Evolutionary conservation across 257 asterid genomes (phyloP).

Genomic region (Linaria vulgaris): DNA sequence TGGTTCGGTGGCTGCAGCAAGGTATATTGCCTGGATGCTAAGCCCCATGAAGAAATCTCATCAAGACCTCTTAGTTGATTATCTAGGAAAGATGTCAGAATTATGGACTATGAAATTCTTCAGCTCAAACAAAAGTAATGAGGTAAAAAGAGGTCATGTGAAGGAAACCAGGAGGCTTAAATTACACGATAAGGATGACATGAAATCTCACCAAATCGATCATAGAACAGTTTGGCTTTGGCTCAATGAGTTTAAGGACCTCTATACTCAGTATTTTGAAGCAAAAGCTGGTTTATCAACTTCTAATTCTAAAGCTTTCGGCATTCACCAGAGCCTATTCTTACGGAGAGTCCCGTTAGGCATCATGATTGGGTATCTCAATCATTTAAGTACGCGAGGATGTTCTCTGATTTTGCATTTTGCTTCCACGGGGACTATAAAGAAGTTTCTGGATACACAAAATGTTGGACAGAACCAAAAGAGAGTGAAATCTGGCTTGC

Average conservation of each 20-base stretch:
- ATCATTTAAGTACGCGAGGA: conserved; percentile 39
- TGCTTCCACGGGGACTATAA: conserved; percentile 59
- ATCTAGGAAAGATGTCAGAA: conserved; percentile 45
- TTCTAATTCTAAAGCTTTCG: conserved; percentile 30
- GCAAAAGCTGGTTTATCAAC: conserved; percentile 23
- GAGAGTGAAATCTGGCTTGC: conserved; percentile 31
- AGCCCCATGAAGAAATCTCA: conserved; percentile 48
- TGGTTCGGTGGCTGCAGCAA: conserved; percentile 50
- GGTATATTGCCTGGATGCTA: conserved; percentile 69
- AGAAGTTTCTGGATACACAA: conserved; percentile 32
- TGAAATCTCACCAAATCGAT: conserved; percentile 30
- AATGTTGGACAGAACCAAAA: conserved; percentile 33
- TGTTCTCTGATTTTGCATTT: conserved; percentile 68
- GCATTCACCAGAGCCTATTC: conserved; percentile 35
- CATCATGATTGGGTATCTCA: conserved; percentile 45
- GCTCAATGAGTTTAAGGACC: conserved; percentile 56
- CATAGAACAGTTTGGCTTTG: conserved; percentile 36
- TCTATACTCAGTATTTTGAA: conserved; percentile 26
- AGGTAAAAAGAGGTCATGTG: conserved; percentile 25
- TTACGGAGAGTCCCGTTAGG: conserved; percentile 64
- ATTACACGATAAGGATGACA: conserved; percentile 31
- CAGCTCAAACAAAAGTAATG: conserved; percentile 31
- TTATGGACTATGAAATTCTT: conserved; percentile 39
- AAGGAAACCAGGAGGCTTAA: conserved; percentile 35
- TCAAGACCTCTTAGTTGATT: conserved; percentile 39